Conservation (phyloP, 176 grass and related monocot genomes). For the Eleusine coracana region DNA sequence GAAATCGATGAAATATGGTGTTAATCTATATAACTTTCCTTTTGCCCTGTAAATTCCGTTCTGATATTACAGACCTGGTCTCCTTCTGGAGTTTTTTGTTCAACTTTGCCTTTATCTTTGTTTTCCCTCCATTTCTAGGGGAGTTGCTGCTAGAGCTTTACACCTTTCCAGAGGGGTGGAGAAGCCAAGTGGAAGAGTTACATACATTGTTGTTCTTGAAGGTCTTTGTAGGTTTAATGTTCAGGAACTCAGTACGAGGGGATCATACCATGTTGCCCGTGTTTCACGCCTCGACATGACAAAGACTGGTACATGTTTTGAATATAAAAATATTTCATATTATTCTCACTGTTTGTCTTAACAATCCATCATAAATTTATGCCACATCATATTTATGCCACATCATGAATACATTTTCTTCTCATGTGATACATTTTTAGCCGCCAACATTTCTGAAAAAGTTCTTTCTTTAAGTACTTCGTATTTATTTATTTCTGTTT, state of each 20-base stretch:
- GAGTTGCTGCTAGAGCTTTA: constrained; percentile 98
- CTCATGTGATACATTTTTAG: constrained; percentile 23
- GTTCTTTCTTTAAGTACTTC: background rate
- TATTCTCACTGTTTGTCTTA: constrained; percentile 5
- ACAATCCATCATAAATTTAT: constrained; percentile 17
- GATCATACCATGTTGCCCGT: constrained; percentile 85
- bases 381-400: background rate
- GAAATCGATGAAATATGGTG: constrained; percentile 22
- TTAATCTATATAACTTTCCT: background rate
- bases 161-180: constrained; percentile 98
- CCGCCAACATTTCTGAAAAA: constrained; percentile 2
- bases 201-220: constrained; percentile 97
- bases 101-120: background rate
- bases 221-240: constrained; percentile 96
- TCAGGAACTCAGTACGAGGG: constrained; percentile 84
- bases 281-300: constrained; percentile 95
- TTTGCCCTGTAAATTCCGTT: background rate
- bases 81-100: constrained; percentile 13
- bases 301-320: constrained; percentile 67
- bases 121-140: constrained; percentile 54
- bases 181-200: constrained; percentile 97
- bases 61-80: background rate
- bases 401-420: constrained; percentile 23
- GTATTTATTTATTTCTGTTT: background rate
- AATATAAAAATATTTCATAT: background rate